phyloP scores from a whole-genome alignment of 441 rosid species.

The Gossypium armourianum region DNA sequence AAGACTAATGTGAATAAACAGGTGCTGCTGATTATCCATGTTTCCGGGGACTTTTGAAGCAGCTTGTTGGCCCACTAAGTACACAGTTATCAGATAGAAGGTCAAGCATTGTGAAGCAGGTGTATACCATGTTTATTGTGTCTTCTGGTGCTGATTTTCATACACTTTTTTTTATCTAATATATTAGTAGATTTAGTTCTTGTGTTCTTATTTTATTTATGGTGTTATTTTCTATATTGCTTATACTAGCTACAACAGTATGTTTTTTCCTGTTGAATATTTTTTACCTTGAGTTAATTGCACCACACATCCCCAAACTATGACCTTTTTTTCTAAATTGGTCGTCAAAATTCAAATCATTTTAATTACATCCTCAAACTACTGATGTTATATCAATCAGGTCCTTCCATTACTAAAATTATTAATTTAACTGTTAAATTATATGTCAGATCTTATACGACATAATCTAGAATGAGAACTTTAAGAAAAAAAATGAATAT shows the following conservation, averaged over 20 bases:
- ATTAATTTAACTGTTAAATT: no score
- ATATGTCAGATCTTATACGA: no score
- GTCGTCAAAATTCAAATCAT: no score
- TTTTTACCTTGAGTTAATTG: not conserved
- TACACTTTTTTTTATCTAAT: not conserved
- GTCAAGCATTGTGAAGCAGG: conserved; percentile 97
- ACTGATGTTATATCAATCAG: no score
- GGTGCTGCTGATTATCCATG: conserved; percentile 79
- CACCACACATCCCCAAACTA: no score
- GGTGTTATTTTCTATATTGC: not conserved
- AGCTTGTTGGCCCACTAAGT: conserved; percentile 72
- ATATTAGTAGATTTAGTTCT: not conserved
- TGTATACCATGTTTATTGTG: conserved; percentile 21
- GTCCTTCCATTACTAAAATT: no score
- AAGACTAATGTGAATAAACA: conserved; percentile 16
- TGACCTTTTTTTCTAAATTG: no score
- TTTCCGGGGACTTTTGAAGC: conserved; percentile 86
- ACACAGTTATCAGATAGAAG: conserved; percentile 89
- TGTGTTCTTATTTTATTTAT: not conserved
- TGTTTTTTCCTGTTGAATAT: not conserved
- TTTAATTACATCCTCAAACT: no score
- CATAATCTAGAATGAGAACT: no score
- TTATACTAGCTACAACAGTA: not conserved
- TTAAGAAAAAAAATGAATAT: no score
- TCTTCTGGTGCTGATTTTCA: not conserved